Evolutionary conservation across 2,329 filamentous ascomycete species (phyloP), one percentile per base, ranked within the genome.

Genomic region (Chaetomium sp.): DNA sequence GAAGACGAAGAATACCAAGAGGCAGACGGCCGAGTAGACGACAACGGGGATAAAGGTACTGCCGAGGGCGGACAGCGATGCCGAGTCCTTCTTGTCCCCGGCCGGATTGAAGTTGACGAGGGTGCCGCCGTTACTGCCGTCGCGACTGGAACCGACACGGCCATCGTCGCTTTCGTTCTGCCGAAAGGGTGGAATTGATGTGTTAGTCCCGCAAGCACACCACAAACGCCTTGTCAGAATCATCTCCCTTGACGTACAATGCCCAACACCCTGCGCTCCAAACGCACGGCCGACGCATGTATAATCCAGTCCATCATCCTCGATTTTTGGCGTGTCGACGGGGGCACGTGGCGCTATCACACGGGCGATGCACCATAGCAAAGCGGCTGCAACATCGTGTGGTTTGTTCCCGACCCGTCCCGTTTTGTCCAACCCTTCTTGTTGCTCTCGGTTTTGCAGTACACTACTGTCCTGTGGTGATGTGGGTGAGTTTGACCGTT

Each of bases 11-110:
- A 84, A 84, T 54, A 81, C 68, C 58, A 70, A 34, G n/a, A 82
- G 54, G 61, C 79, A 82, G 37, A 79, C 62, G 33, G 61, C 69
- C 5, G 79, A 73, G 56, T 77, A 74, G 44, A 77, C 59, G 45
- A 79, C 63, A 5, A 82, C 73, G 8, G 81, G 81, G 6, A 80
- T 61, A 14, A 84, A 73, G 36, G 81, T 84, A 65, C 72, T 71
- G 46, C 81, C 68, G 11, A 78, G 67, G 0, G 72, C 66, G 33
- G 66, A 63, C 37, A 74, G 65, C 1, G 74, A 77, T 7, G 72
- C 76, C 11, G 45, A 40, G 6, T 56, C 19, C 27, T 56, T 42
- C 32, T 10, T 32, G 62, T 74, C 69, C n/a, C 66, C 65, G 33
- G 62, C 63, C 12, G 66, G 58, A 12, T 67, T 65, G 46, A 69